These are phyloP conservation scores for Lonicera japonica DNA, from an alignment of 129 eudicot genomes.

Conservation along the genomic window DNA sequence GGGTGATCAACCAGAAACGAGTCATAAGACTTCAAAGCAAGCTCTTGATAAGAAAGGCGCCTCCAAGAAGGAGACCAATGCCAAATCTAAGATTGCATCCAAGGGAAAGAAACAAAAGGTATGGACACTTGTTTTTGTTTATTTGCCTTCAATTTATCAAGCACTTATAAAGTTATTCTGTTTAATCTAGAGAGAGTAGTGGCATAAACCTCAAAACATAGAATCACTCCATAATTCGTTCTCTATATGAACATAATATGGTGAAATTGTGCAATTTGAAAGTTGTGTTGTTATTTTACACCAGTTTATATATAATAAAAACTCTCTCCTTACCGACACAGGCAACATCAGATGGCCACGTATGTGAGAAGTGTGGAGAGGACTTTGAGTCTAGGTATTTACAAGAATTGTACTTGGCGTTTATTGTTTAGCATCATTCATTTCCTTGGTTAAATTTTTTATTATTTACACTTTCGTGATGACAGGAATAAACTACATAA, in stretches of 20 bases:
- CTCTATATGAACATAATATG: too few relatives aligned
- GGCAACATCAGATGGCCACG: slow-evolving; percentile 39
- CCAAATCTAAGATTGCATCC: slow-evolving; percentile 39
- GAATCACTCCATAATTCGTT: too few relatives aligned
- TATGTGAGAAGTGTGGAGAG: slow-evolving; percentile 79
- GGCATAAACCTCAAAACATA: too few relatives aligned
- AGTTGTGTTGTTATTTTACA: too few relatives aligned
- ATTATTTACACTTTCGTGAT: slow-evolving; percentile 11
- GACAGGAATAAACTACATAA: slow-evolving; percentile 70
- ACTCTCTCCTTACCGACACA: slow-evolving; percentile 14
- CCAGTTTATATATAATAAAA: background rate
- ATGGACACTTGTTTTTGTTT: background rate
- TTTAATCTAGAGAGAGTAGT: background rate
- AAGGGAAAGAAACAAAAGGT: slow-evolving; percentile 83
- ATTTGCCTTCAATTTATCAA: background rate
- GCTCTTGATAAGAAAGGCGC: slow-evolving; percentile 33
- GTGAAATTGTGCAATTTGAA: too few relatives aligned
- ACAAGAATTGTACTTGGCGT: background rate
- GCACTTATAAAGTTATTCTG: background rate
- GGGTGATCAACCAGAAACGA: slow-evolving; percentile 25
- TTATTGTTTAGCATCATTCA: background rate
- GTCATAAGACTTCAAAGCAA: slow-evolving; percentile 34
- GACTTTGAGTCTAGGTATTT: slow-evolving; percentile 79
- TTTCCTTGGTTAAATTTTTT: slow-evolving; percentile 1
- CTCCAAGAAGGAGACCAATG: slow-evolving; percentile 44